phyloP scores from a whole-genome alignment of 2,329 filamentous ascomycete genomes.

The Cladosporium oxysporum region DNA sequence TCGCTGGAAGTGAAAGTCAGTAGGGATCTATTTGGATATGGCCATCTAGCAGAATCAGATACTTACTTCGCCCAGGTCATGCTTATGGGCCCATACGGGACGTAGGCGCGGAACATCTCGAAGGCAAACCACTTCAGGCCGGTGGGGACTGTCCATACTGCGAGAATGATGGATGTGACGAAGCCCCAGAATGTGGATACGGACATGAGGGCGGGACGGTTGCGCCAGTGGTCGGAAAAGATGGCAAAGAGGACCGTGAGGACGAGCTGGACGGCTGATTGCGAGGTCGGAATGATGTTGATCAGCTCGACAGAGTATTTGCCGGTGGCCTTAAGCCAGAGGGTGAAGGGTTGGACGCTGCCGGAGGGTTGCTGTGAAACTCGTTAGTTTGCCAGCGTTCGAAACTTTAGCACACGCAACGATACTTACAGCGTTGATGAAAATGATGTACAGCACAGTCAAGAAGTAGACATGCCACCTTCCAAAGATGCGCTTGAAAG shows the following conservation, averaged over 20 bases:
- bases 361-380: constrained; percentile 10
- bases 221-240: constrained; percentile 63
- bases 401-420: constrained; percentile 18
- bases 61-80: constrained; percentile 42
- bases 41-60: neutral
- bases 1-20: constrained; percentile 36
- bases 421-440: constrained; percentile 58
- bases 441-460: constrained; percentile 60
- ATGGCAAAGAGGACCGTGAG: constrained; percentile 66
- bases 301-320: constrained; percentile 55
- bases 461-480: constrained; percentile 67
- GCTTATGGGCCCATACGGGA: constrained; percentile 37
- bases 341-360: constrained; percentile 27
- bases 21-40: neutral
- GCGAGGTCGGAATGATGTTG: constrained; percentile 55
- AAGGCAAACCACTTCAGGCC: constrained; percentile 39
- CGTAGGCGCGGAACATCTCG: constrained; percentile 34
- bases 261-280: constrained; percentile 56
- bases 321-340: constrained; percentile 46
- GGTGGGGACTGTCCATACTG: constrained; percentile 36
- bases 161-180: constrained; percentile 53
- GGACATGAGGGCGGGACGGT: constrained; percentile 64
- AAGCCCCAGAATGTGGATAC: constrained; percentile 50
- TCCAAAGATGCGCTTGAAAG: constrained; percentile 58
- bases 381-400: neutral